Percentiles rank a stretch among this genome's conserved stretches.
These are phyloP conservation scores for Heliamphora exappendiculata DNA, from an alignment of 148 eudicot species.

Conservation along the genomic window DNA sequence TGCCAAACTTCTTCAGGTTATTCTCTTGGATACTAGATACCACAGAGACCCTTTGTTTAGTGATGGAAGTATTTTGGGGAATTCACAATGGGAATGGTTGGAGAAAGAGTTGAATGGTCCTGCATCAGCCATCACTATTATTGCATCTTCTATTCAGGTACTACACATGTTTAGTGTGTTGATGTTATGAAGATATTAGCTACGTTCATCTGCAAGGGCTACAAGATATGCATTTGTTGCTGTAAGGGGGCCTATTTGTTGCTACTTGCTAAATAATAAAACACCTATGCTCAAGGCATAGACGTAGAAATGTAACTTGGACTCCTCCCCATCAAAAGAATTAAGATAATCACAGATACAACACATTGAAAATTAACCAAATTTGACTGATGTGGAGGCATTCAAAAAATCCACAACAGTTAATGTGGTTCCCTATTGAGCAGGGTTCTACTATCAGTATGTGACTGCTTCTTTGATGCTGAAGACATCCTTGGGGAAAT, in stretches of 20 bases:
- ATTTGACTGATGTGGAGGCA: no score
- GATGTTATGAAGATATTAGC: background rate
- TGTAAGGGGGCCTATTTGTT: background rate
- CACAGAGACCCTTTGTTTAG: constrained; percentile 61
- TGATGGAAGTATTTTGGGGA: constrained; percentile 66
- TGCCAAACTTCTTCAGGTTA: constrained; percentile 39
- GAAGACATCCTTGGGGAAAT: no score
- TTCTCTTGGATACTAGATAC: constrained; percentile 73
- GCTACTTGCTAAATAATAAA: background rate
- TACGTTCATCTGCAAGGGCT: background rate
- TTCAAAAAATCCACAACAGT: no score
- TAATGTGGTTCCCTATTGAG: no score
- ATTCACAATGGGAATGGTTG: constrained; percentile 66
- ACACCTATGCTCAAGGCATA: background rate
- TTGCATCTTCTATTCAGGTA: constrained; percentile 80
- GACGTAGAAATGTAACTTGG: no score
- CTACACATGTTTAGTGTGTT: background rate
- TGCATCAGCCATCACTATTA: constrained; percentile 48
- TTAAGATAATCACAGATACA: no score
- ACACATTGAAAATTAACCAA: no score
- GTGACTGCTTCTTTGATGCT: no score
- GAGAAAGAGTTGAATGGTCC: constrained; percentile 50
- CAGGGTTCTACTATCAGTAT: no score
- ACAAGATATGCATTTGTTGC: background rate
- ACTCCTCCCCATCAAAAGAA: no score